Conservation (phyloP, 371 early-diverging fungal genomes). For the Mortierella sp. region DNA sequence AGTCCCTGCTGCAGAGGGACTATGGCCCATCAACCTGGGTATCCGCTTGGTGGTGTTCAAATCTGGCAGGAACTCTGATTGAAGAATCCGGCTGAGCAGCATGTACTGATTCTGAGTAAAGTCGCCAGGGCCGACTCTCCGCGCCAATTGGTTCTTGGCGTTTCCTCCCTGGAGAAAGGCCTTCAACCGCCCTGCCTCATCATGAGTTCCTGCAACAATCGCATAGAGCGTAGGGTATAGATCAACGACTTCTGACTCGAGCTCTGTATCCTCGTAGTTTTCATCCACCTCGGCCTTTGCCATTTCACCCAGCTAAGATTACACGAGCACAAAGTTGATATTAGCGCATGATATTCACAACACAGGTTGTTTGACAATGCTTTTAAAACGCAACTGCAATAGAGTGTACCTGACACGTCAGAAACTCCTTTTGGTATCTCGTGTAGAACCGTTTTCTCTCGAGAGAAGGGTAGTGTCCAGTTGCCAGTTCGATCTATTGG, state of each 20-base stretch:
- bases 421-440: constrained; percentile 39
- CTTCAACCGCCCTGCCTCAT: constrained; percentile 32
- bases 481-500: constrained; percentile 30
- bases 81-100: constrained; percentile 26
- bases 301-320: constrained; percentile 34
- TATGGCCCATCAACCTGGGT: not conserved
- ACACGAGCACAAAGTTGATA: not conserved
- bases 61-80: constrained; percentile 46
- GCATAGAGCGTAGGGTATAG: constrained; percentile 32
- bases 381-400: too few species aligned
- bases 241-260: constrained; percentile 17
- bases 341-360: not conserved
- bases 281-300: constrained; percentile 4
- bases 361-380: not conserved
- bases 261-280: constrained; percentile 27
- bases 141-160: constrained; percentile 25
- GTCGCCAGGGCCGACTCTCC: constrained; percentile 43
- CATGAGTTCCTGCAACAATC: constrained; percentile 31
- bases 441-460: constrained; percentile 50
- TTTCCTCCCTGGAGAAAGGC: constrained; percentile 44
- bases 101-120: constrained; percentile 28
- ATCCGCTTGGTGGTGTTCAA: constrained; percentile 25
- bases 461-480: constrained; percentile 28
- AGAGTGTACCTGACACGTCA: constrained; percentile 39
- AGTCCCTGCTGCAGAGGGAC: not conserved